Conservation (phyloP, 495 filamentous ascomycete genomes). For the Daldinia vernicosa region DNA sequence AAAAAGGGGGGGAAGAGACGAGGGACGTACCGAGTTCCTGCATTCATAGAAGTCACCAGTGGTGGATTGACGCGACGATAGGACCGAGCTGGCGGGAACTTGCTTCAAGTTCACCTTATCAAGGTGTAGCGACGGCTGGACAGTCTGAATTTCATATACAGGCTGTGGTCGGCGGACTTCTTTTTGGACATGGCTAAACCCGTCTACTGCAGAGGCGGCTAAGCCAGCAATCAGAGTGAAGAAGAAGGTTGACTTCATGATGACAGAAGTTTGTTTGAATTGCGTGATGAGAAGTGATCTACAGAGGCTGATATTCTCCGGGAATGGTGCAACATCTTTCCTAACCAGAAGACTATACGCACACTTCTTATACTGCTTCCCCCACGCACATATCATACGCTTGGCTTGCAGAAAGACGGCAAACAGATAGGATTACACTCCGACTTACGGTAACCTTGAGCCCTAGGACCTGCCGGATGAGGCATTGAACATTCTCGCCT, state of each 20-base stretch:
- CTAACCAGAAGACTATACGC: constrained; percentile 17
- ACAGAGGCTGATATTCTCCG: constrained; percentile 30
- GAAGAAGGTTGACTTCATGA: constrained; percentile 49
- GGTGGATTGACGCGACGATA: constrained; percentile 38
- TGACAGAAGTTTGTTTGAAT: constrained; percentile 24
- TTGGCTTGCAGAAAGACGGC: constrained; percentile 24
- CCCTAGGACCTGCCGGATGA: constrained; percentile 43
- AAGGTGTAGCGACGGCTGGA: constrained; percentile 35
- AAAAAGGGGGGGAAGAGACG: not conserved
- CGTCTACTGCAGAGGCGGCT: constrained; percentile 37
- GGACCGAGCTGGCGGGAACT: constrained; percentile 31
- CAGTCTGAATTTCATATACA: constrained; percentile 36
- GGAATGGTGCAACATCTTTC: constrained; percentile 27
- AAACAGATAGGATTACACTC: constrained; percentile 16
- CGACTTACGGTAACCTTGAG: constrained; percentile 22
- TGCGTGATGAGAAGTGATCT: constrained; percentile 30
- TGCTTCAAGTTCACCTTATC: constrained; percentile 40
- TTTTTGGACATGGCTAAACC: constrained; percentile 16
- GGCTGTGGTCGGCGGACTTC: constrained; percentile 34
- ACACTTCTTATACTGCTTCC: constrained; percentile 30
- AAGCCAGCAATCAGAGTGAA: constrained; percentile 46
- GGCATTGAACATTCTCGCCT: constrained; percentile 34
- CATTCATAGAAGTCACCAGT: constrained; percentile 53
- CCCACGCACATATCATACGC: constrained; percentile 7
- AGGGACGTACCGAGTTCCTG: constrained; percentile 47